These are phyloP conservation scores for Amaranthus hypochondriacus DNA, from an alignment of 148 eudicot species.

Conservation along the genomic window DNA sequence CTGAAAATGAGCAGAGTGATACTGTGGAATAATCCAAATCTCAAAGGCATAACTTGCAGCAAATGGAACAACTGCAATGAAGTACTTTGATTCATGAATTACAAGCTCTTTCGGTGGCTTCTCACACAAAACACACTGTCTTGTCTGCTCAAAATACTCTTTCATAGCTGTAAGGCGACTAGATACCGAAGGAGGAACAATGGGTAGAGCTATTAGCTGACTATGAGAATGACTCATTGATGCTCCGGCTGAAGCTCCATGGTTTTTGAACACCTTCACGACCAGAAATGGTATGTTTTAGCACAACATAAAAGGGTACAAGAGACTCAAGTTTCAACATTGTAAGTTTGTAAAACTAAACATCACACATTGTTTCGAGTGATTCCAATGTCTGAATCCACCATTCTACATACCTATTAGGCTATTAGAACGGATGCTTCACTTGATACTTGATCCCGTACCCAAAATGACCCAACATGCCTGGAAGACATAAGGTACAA, in stretches of 20 bases:
- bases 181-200: slow-evolving; percentile 58
- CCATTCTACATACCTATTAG: too few relatives aligned
- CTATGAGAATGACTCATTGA: slow-evolving; percentile 98
- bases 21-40: slow-evolving; percentile 81
- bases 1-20: slow-evolving; percentile 78
- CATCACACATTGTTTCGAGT: too few relatives aligned
- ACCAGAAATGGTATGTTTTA: not conserved
- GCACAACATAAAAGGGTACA: not conserved
- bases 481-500: too few relatives aligned
- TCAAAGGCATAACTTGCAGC: slow-evolving; percentile 91
- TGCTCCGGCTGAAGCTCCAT: slow-evolving; percentile 97
- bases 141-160: slow-evolving; percentile 60
- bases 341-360: too few relatives aligned
- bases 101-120: slow-evolving; percentile 43
- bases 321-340: too few relatives aligned
- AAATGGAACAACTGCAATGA: slow-evolving; percentile 71
- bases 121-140: slow-evolving; percentile 76
- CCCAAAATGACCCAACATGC: too few relatives aligned
- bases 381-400: too few relatives aligned
- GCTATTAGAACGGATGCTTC: too few relatives aligned
- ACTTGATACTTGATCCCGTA: too few relatives aligned
- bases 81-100: slow-evolving; percentile 59
- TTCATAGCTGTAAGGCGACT: slow-evolving; percentile 71
- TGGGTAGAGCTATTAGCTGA: slow-evolving; percentile 85
- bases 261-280: slow-evolving; percentile 84